phyloP scores from a whole-genome alignment of 306 rosid species.

The Vigna unguiculata region DNA sequence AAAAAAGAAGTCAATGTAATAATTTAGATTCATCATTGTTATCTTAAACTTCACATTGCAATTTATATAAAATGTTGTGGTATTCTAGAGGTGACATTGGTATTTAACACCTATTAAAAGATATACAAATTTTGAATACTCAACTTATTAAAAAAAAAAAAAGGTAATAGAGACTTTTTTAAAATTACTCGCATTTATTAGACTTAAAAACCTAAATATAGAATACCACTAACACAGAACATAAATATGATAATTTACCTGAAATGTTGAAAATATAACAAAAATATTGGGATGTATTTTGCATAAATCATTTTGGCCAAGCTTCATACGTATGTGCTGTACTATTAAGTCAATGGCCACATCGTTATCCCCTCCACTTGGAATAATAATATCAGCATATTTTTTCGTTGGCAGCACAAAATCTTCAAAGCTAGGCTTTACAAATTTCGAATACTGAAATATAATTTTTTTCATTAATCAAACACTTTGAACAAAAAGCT shows the following conservation, averaged over 20 bases:
- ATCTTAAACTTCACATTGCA: no score
- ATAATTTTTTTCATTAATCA: conserved; percentile 3
- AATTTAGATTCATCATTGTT: conserved; percentile 1
- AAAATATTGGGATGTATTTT: conserved; percentile 87
- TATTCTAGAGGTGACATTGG: no score
- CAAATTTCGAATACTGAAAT: conserved; percentile 79
- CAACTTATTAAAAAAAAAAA: no score
- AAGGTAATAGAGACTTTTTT: no score
- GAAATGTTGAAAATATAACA: conserved; percentile 80
- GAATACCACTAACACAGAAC: no score
- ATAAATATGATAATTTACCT: conserved; percentile 59
- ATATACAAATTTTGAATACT: no score
- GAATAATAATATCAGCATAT: conserved; percentile 87
- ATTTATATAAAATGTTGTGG: no score
- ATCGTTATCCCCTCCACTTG: conserved; percentile 85
- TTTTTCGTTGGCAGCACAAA: conserved; percentile 87
- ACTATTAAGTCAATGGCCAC: conserved; percentile 89
- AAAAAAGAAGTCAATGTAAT: neutral
- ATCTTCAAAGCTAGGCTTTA: conserved; percentile 89
- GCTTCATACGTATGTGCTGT: conserved; percentile 84
- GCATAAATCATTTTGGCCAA: conserved; percentile 89
- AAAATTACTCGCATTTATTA: no score
- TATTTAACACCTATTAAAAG: no score
- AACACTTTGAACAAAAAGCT: neutral
- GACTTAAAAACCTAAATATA: no score